These are phyloP conservation scores for Collybiopsis confluens DNA, from an alignment of 768 basidiomycete genomes.

Conservation along the genomic window DNA sequence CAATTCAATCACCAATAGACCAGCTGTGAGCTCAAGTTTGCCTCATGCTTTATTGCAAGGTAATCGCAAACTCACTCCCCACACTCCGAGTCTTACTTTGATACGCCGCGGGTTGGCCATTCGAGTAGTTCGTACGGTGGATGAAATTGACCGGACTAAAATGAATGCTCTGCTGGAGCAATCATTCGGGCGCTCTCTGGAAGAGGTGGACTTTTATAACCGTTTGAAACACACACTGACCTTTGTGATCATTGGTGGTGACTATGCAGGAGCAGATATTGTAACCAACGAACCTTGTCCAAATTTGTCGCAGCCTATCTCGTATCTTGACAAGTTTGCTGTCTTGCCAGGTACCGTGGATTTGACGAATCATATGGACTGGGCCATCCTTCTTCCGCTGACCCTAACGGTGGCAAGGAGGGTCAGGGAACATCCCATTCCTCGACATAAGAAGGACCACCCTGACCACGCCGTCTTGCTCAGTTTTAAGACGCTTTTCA, in stretches of 20 bases:
- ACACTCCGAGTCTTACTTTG: slow-evolving; percentile 94
- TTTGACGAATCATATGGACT: slow-evolving; percentile 97
- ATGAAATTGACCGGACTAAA: slow-evolving; percentile 71
- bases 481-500: slow-evolving; percentile 75
- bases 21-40: slow-evolving; percentile 90
- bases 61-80: slow-evolving; percentile 77
- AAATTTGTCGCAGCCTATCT: slow-evolving; percentile 46
- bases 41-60: slow-evolving; percentile 91
- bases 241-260: slow-evolving; percentile 90
- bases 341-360: slow-evolving; percentile 98
- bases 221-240: slow-evolving; percentile 78
- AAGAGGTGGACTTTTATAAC: slow-evolving; percentile 70
- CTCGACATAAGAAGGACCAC: slow-evolving; percentile 68
- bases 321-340: slow-evolving; percentile 98
- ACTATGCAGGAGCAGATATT: slow-evolving; percentile 92
- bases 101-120: slow-evolving; percentile 86
- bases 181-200: slow-evolving; percentile 74
- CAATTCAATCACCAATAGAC: slow-evolving; percentile 97
- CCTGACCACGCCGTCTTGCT: slow-evolving; percentile 58
- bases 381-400: slow-evolving; percentile 88
- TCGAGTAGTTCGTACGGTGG: slow-evolving; percentile 65
- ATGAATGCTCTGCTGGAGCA: slow-evolving; percentile 82
- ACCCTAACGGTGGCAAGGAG: slow-evolving; percentile 90
- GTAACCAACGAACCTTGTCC: slow-evolving; percentile 65
- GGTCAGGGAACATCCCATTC: slow-evolving; percentile 85